phyloP scores from a whole-genome alignment of 1,139 yeast species.

The Schwanniomyces etchellsii region DNA sequence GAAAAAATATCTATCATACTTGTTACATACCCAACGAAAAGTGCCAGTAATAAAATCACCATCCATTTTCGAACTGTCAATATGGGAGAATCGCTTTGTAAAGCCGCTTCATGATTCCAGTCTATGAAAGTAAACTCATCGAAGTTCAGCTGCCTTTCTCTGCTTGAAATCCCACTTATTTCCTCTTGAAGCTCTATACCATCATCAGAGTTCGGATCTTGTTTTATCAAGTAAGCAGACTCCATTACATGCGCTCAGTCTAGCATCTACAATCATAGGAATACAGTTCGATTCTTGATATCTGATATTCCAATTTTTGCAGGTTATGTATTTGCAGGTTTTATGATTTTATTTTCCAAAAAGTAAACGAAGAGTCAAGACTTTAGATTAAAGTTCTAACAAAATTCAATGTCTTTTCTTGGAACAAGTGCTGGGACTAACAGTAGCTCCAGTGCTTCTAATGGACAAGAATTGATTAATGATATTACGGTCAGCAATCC shows the following conservation, averaged over 20 bases:
- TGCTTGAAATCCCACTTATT: too few relatives aligned
- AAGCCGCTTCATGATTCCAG: conserved; percentile 20
- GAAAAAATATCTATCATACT: conserved; percentile 56
- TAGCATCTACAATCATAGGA: too few relatives aligned
- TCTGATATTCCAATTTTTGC: too few relatives aligned
- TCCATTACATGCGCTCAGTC: too few relatives aligned
- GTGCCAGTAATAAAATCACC: conserved; percentile 50
- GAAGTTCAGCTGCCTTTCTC: conserved; percentile 6
- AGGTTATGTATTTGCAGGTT: too few relatives aligned
- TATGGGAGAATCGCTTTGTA: conserved; percentile 2
- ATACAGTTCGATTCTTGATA: too few relatives aligned
- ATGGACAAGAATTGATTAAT: conserved; percentile 66
- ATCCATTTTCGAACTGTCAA: conserved; percentile 42
- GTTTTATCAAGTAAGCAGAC: too few relatives aligned
- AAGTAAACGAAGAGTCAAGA: too few relatives aligned
- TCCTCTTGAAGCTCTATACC: too few relatives aligned
- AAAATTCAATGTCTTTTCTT: conserved; percentile 26
- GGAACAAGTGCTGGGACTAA: conserved; percentile 14
- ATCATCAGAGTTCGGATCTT: too few relatives aligned
- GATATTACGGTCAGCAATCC: conserved; percentile 78
- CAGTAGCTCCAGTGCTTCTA: conserved; percentile 32
- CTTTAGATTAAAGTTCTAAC: too few relatives aligned
- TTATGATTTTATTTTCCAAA: too few relatives aligned
- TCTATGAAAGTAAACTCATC: conserved; percentile 35
- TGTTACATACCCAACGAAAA: conserved; percentile 54